Percentiles rank a stretch among this genome's conserved stretches.
Conservation (phyloP, 208 protist genomes). For the Acanthamoeba polyphaga region DNA sequence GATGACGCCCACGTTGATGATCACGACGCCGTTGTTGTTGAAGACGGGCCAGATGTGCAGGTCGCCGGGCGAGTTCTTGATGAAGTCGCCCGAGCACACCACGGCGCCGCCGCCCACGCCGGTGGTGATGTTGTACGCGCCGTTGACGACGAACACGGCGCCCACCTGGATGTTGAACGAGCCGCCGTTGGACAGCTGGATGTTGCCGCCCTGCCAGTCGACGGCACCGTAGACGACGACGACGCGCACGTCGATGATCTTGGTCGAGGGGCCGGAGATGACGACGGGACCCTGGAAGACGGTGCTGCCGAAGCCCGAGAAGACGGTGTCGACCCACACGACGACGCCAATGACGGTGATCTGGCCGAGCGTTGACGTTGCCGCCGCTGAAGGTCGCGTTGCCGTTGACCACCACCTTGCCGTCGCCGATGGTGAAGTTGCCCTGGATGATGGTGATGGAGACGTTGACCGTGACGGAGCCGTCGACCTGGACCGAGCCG, state of each 20-base stretch:
- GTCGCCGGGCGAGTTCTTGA: conserved; percentile 73
- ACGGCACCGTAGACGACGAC: conserved; percentile 54
- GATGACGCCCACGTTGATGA: conserved; percentile 59
- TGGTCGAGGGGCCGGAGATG: conserved; percentile 39
- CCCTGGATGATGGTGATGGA: conserved; percentile 46
- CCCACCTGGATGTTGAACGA: conserved; percentile 52
- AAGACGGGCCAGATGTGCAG: conserved; percentile 65
- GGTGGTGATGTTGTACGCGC: conserved; percentile 33
- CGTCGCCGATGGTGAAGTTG: conserved; percentile 67
- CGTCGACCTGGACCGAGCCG: conserved; percentile 41
- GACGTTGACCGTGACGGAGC: conserved; percentile 65
- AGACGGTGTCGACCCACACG: conserved; percentile 57
- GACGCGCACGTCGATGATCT: conserved; percentile 58
- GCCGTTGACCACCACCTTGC: background rate
- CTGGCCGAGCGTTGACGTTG: conserved; percentile 55
- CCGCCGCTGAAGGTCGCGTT: conserved; percentile 49
- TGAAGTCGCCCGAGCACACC: conserved; percentile 20
- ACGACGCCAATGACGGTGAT: conserved; percentile 72
- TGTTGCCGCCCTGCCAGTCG: conserved; percentile 67
- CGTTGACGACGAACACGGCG: conserved; percentile 2
- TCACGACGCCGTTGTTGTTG: conserved; percentile 32
- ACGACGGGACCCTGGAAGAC: conserved; percentile 52
- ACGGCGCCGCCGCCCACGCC: conserved; percentile 16
- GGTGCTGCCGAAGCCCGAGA: conserved; percentile 66
- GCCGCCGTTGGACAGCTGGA: conserved; percentile 67